Base-by-base conservation (phyloP, 306 rosid genomes). In the Fragaria ananassa region DNA sequence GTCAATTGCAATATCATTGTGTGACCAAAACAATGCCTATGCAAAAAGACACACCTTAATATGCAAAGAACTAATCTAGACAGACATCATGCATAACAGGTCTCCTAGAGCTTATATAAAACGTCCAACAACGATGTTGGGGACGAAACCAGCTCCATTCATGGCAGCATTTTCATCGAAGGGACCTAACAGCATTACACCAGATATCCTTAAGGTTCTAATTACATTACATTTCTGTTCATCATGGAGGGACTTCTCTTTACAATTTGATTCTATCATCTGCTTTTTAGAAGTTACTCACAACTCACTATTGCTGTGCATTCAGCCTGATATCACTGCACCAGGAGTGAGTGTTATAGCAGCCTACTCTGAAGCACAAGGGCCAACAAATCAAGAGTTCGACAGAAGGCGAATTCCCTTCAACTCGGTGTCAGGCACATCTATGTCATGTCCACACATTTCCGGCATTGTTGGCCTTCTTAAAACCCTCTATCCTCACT, bases 111-210 rank as follows among this genome's bases (percentile, higher is more conserved):
- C 93, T 58, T 90, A 84, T 62, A 94, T 94, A 74, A 87, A 87
- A 18, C 80, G 65, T 44, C 83, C 93, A 83, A 84, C 76, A 51
- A 94, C 97, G 4, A 27, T 74, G 41, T 64, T 90, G 84, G 79
- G 81, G 18, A 84, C 81, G 10, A 90, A 89, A 81, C 98, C 98
- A 66, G 97, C 98, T 64, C 98, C 98, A 4, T 71, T 86, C 64
- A 90, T 94, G 98, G 98, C 98, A 56, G 91, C 96, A 19, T 92
- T 94, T 80, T 94, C 98, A 77, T 94, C 98, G 10, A 91, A 85
- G 80, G 97, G 98, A 60, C 98, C 98, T 31, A 94, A 74, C 71
- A 35, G 76, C 42, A 27, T 94, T 41, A 78, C 87, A 13, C 97
- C 97, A 35, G 96, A 84, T 80, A 92, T 94, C 79, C 89, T 94